phyloP scores from a whole-genome alignment of 192 early-diverging fungal species.

The Cetraspora pellucida region DNA sequence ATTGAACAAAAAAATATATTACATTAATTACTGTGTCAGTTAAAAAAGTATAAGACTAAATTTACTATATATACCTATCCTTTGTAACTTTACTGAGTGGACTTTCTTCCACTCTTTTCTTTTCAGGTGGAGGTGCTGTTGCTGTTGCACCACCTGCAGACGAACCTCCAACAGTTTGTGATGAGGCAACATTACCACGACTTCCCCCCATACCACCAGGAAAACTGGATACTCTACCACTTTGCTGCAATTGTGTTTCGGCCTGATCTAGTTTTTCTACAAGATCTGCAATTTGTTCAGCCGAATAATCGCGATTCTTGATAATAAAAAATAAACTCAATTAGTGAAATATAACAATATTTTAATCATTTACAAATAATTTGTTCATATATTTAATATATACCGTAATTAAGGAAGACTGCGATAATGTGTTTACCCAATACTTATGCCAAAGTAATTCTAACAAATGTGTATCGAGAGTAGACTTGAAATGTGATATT shows the following conservation, averaged over 20 bases:
- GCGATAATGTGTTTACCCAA: slow-evolving; percentile 95
- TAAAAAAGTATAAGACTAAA: not conserved
- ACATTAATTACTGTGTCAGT: not conserved
- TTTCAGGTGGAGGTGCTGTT: slow-evolving; percentile 41
- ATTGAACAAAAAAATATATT: slow-evolving; percentile 18
- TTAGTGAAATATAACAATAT: not conserved
- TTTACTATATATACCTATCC: slow-evolving; percentile 56
- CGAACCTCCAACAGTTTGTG: not conserved
- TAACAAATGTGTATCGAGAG: slow-evolving; percentile 80
- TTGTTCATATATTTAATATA: slow-evolving; percentile 9
- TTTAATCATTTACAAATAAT: too few species aligned
- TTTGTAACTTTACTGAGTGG: slow-evolving; percentile 69
- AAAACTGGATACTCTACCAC: slow-evolving; percentile 37
- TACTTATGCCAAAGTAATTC: slow-evolving; percentile 97
- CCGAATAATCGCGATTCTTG: slow-evolving; percentile 80
- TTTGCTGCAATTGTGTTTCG: slow-evolving; percentile 57
- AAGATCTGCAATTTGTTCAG: slow-evolving; percentile 78
- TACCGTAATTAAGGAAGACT: slow-evolving; percentile 87
- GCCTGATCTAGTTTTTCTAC: slow-evolving; percentile 83
- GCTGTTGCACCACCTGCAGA: not conserved
- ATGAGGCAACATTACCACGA: slow-evolving; percentile 31
- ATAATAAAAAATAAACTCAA: slow-evolving; percentile 2
- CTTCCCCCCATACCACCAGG: slow-evolving; percentile 46
- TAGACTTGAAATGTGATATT: slow-evolving; percentile 91
- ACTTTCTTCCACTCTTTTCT: slow-evolving; percentile 65